Percentiles rank a stretch among this genome's conserved stretches.
Conservation (phyloP, 106 monocot genomes). For the Allium sativum region DNA sequence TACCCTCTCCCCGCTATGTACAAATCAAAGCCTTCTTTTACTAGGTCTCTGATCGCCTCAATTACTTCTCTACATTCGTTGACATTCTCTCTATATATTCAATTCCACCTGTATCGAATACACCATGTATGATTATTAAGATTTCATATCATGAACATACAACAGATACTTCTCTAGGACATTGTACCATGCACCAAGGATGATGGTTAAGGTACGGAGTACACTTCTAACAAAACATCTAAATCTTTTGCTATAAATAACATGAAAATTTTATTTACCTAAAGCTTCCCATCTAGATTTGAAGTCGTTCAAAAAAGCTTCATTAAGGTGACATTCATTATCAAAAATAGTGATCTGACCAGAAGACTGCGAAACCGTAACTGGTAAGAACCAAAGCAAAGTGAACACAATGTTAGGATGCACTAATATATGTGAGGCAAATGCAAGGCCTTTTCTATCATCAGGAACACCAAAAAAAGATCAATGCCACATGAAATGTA, state of each 20-base stretch:
- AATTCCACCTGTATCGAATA: not conserved
- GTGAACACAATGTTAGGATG: slow-evolving; percentile 11
- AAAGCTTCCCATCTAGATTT: not conserved
- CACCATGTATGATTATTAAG: too few relatives aligned
- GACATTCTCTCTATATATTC: slow-evolving; percentile 15
- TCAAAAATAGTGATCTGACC: too few relatives aligned
- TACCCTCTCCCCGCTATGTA: slow-evolving; percentile 27
- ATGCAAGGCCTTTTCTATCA: slow-evolving; percentile 17
- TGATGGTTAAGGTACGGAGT: too few relatives aligned
- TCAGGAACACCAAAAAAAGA: slow-evolving; percentile 16
- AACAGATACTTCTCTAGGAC: too few relatives aligned
- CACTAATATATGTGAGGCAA: slow-evolving; percentile 10
- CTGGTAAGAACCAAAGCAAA: slow-evolving; percentile 5
- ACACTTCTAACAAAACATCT: too few relatives aligned
- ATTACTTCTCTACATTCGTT: slow-evolving; percentile 26
- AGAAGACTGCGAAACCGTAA: not conserved
- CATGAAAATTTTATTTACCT: too few relatives aligned
- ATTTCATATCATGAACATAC: too few relatives aligned
- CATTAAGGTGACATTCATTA: slow-evolving; percentile 1
- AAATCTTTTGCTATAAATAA: too few relatives aligned
- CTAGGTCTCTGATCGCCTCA: slow-evolving; percentile 12
- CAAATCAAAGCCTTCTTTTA: slow-evolving; percentile 12
- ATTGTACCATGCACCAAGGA: too few relatives aligned
- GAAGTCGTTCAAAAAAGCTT: slow-evolving; percentile 25
- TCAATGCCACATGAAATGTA: not conserved